Percentiles rank a stretch among this genome's conserved stretches.
These are phyloP conservation scores for Abrus precatorius DNA, from an alignment of 306 rosid species.

Conservation along the genomic window DNA sequence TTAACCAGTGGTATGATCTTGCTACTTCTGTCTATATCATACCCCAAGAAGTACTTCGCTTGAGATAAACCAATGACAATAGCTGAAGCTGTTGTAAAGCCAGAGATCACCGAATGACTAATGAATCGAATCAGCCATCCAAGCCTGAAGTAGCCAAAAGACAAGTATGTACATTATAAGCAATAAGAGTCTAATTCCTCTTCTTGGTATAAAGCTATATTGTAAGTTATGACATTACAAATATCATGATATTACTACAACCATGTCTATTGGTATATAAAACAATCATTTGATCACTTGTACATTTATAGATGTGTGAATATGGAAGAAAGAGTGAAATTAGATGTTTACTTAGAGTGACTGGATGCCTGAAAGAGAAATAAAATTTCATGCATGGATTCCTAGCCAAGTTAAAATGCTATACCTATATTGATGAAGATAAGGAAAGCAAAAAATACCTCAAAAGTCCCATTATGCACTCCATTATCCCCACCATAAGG, in stretches of 20 bases:
- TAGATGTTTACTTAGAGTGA: slow-evolving; percentile 12
- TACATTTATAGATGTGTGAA: background rate
- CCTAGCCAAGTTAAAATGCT: slow-evolving; percentile 28
- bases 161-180: slow-evolving; percentile 13
- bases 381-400: slow-evolving; percentile 33
- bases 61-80: slow-evolving; percentile 96
- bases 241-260: slow-evolving; percentile 2
- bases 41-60: slow-evolving; percentile 91
- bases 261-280: slow-evolving; percentile 27
- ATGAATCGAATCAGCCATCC: slow-evolving; percentile 99
- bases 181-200: slow-evolving; percentile 35
- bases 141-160: slow-evolving; percentile 74
- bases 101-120: slow-evolving; percentile 99
- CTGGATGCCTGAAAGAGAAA: slow-evolving; percentile 16
- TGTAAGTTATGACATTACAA: slow-evolving; percentile 32
- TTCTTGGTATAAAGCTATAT: slow-evolving; percentile 1
- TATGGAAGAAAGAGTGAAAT: slow-evolving; percentile 23
- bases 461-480: slow-evolving; percentile 92
- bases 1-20: slow-evolving; percentile 82
- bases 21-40: slow-evolving; percentile 79
- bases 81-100: slow-evolving; percentile 96
- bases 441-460: slow-evolving; percentile 63
- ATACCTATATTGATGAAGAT: slow-evolving; percentile 28
- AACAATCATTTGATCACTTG: slow-evolving; percentile 28
- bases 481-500: slow-evolving; percentile 95